These are phyloP conservation scores for Starmerella etchellsii DNA, from an alignment of 805 yeast genomes.

Conservation along the genomic window DNA sequence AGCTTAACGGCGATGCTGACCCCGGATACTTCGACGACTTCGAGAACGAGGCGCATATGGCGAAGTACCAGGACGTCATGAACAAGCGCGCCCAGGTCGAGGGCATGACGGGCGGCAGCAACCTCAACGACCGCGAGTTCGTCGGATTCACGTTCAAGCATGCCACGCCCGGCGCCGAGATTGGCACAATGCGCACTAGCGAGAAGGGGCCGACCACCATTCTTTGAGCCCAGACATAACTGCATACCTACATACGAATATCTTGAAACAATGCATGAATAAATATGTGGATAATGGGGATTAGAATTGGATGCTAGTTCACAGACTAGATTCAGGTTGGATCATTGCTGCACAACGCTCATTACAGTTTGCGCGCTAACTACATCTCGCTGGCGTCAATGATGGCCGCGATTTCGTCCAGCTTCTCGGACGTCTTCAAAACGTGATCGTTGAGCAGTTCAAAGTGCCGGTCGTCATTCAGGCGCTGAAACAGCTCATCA, in stretches of 20 bases:
- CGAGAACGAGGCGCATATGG: constrained; percentile 92
- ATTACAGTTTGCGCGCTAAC: too few relatives aligned
- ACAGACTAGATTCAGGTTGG: not conserved
- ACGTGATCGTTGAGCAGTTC: constrained; percentile 40
- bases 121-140: constrained; percentile 51
- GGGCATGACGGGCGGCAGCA: constrained; percentile 54
- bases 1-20: constrained; percentile 90
- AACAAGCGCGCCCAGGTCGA: constrained; percentile 82
- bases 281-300: not conserved
- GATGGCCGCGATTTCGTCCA: constrained; percentile 39
- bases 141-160: constrained; percentile 96
- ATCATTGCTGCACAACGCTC: too few relatives aligned
- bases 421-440: constrained; percentile 35
- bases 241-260: not conserved
- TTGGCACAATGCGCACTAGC: constrained; percentile 17
- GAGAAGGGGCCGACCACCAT: constrained; percentile 15
- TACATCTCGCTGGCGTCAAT: constrained; percentile 23
- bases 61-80: constrained; percentile 91
- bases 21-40: constrained; percentile 98
- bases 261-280: not conserved
- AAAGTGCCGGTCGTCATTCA: constrained; percentile 41
- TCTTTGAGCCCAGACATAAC: constrained; percentile 1
- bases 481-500: constrained; percentile 25
- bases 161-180: constrained; percentile 29
- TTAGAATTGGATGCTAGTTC: not conserved